Conservation (phyloP, 345 rosid species). For the Populus davidiana region DNA sequence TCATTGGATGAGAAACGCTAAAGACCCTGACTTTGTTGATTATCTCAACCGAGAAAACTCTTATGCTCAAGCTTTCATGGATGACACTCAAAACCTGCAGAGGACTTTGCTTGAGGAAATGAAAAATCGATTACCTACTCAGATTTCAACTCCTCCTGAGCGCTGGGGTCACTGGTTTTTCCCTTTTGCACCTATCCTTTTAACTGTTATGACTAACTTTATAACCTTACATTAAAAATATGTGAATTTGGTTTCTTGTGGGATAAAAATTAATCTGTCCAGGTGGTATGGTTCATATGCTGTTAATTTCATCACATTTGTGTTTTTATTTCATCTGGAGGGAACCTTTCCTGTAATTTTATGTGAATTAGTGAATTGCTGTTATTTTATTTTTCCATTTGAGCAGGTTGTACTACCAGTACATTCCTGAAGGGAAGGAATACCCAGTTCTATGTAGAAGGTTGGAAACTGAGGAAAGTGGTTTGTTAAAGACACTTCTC, state of each 20-base stretch:
- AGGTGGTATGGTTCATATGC: neutral
- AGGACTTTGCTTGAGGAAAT: conserved; percentile 54
- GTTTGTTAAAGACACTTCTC: conserved; percentile 42
- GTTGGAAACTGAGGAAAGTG: conserved; percentile 26
- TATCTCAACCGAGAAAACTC: conserved; percentile 66
- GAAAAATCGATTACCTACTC: conserved; percentile 53
- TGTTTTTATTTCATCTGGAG: neutral
- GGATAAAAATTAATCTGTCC: neutral
- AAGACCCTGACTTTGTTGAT: conserved; percentile 48
- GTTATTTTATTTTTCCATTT: neutral
- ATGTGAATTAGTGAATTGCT: neutral
- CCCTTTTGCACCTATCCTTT: conserved; percentile 16
- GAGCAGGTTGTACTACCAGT: conserved; percentile 66
- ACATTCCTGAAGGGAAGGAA: conserved; percentile 76
- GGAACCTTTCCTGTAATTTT: neutral
- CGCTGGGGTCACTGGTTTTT: conserved; percentile 86
- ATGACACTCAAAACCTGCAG: conserved; percentile 55
- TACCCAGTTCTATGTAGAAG: conserved; percentile 77
- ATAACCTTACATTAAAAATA: too few species aligned
- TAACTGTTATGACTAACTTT: neutral
- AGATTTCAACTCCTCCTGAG: conserved; percentile 67
- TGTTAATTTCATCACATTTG: neutral
- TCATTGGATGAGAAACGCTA: conserved; percentile 71
- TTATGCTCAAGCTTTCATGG: conserved; percentile 77
- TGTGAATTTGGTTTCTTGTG: neutral